These are phyloP conservation scores for Acanthamoeba castellanii DNA, from an alignment of 208 protist species.

Conservation along the genomic window DNA sequence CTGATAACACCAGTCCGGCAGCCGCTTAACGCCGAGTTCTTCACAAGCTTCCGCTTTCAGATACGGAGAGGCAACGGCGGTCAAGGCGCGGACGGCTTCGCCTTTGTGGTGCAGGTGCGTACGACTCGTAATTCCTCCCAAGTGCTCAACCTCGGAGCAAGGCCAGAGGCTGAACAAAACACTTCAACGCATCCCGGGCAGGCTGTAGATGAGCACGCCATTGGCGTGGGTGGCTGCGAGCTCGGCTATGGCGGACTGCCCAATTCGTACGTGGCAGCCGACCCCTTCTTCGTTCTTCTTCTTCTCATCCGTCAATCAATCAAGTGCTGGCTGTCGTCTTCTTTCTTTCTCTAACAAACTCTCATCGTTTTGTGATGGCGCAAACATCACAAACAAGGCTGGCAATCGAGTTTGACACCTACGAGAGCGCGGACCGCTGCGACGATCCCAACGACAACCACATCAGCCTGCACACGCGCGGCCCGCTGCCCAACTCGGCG, in stretches of 20 bases:
- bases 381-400: slow-evolving; percentile 1
- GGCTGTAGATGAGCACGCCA: neutral
- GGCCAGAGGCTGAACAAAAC: too few species aligned
- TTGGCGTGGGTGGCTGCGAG: slow-evolving; percentile 75
- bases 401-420: slow-evolving; percentile 83
- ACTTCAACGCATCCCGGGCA: slow-evolving; percentile 32
- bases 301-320: too few species aligned
- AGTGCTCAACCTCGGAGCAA: neutral
- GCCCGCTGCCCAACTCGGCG: slow-evolving; percentile 26
- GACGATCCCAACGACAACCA: slow-evolving; percentile 82
- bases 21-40: neutral
- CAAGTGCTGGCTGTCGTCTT: neutral
- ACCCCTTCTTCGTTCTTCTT: too few species aligned
- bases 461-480: slow-evolving; percentile 63
- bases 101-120: slow-evolving; percentile 74
- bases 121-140: neutral
- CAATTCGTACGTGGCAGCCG: slow-evolving; percentile 37
- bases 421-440: slow-evolving; percentile 41
- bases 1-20: too few species aligned
- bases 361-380: too few species aligned
- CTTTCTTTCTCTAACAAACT: too few species aligned
- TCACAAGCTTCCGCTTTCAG: neutral
- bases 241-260: slow-evolving; percentile 79
- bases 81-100: slow-evolving; percentile 80
- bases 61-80: neutral